These are phyloP conservation scores for Amoebophrya sp. DNA, from an alignment of 169 alveolate species.

Conservation along the genomic window DNA sequence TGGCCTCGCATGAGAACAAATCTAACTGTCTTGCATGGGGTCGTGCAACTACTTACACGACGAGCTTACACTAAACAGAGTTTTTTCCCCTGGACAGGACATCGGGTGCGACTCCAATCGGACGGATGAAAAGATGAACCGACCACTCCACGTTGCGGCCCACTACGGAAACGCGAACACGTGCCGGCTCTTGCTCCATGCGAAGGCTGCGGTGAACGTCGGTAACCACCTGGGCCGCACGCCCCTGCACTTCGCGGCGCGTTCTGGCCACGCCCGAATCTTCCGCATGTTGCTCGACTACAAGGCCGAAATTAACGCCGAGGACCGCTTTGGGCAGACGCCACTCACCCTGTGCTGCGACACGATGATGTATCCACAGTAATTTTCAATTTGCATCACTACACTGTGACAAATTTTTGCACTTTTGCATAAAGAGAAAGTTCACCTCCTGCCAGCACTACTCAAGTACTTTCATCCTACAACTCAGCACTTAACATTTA, in stretches of 20 bases:
- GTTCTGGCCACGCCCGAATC: background rate
- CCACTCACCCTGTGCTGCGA: background rate
- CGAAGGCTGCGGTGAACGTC: background rate
- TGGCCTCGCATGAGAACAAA: no score
- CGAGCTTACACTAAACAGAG: no score
- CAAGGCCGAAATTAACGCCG: slow-evolving; percentile 1
- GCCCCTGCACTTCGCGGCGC: slow-evolving; percentile 16
- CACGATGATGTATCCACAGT: slow-evolving; percentile 17
- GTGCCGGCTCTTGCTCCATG: background rate
- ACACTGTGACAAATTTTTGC: no score
- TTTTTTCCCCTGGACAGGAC: no score
- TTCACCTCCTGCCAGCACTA: no score
- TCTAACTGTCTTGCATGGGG: no score
- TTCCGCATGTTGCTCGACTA: slow-evolving; percentile 15
- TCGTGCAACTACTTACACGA: no score
- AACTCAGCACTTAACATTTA: no score
- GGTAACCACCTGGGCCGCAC: background rate
- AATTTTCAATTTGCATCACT: no score
- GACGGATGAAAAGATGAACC: background rate
- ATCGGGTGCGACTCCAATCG: background rate
- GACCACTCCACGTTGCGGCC: background rate
- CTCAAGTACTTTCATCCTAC: no score
- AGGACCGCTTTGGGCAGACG: slow-evolving; percentile 6
- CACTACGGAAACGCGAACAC: slow-evolving; percentile 9
- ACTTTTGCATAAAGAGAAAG: no score